Percentiles rank a stretch among this genome's conserved stretches.
Evolutionary conservation across 2,329 filamentous ascomycete genomes (phyloP).

Genomic region (Amylocarpus encephaloides): DNA sequence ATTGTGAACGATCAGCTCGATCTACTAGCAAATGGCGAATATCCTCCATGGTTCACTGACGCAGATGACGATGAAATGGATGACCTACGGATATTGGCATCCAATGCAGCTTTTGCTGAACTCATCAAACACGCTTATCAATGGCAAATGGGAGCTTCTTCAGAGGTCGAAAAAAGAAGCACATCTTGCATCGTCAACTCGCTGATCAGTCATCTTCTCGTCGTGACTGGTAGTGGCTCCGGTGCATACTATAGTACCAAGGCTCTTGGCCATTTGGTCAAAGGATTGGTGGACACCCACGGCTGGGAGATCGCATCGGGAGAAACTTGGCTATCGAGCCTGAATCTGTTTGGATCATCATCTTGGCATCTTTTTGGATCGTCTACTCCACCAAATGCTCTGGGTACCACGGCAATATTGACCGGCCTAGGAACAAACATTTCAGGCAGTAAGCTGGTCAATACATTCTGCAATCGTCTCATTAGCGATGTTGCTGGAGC

Average conservation of each 20-base stretch:
- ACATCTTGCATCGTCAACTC: conserved; percentile 35
- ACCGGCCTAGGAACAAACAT: conserved; percentile 45
- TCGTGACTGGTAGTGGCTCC: conserved; percentile 38
- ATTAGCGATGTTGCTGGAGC: conserved; percentile 54
- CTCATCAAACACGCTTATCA: not conserved
- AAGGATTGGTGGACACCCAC: conserved; percentile 41
- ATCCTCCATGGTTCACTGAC: conserved; percentile 41
- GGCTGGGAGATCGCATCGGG: conserved; percentile 38
- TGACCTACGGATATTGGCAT: conserved; percentile 18
- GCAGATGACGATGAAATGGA: conserved; percentile 29
- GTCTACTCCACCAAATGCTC: conserved; percentile 33
- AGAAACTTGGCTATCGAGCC: conserved; percentile 42
- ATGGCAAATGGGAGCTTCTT: not conserved
- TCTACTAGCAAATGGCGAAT: conserved; percentile 36
- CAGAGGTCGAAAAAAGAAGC: conserved; percentile 20
- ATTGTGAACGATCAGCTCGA: conserved; percentile 48
- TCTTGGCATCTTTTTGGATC: conserved; percentile 18
- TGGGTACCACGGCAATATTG: conserved; percentile 46
- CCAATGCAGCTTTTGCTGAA: conserved; percentile 1
- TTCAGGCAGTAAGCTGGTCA: conserved; percentile 42
- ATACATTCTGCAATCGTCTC: conserved; percentile 52
- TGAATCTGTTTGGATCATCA: conserved; percentile 42
- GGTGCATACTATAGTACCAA: conserved; percentile 48
- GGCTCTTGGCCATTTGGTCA: conserved; percentile 44
- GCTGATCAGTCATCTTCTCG: conserved; percentile 40